Conservation (phyloP, 768 basidiomycete species). For the Lanmaoa pseudosensibilis region DNA sequence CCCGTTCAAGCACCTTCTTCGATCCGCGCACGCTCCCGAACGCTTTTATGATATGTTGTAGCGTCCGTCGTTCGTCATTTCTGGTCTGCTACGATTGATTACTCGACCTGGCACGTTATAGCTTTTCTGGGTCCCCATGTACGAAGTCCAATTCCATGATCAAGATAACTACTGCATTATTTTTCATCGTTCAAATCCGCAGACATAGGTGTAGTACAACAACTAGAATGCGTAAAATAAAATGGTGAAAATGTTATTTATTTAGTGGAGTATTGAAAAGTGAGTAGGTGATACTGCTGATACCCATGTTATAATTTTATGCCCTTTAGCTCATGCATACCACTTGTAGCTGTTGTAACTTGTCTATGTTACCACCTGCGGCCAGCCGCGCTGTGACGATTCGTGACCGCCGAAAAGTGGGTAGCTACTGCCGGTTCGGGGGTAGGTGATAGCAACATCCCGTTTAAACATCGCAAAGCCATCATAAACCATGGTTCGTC, state of each 20-base stretch:
- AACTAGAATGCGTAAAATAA: not conserved
- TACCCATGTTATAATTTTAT: too few species aligned
- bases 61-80: not conserved
- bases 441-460: not conserved
- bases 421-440: too few species aligned
- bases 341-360: too few species aligned
- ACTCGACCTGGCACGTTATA: not conserved
- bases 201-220: not conserved
- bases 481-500: not conserved
- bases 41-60: not conserved
- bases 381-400: too few species aligned
- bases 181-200: not conserved
- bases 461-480: not conserved
- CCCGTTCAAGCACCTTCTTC: not conserved
- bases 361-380: too few species aligned
- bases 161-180: not conserved
- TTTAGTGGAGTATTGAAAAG: not conserved
- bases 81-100: too few species aligned
- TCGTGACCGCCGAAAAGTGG: too few species aligned
- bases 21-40: not conserved
- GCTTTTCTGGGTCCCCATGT: too few species aligned
- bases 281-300: too few species aligned
- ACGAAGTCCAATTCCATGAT: too few species aligned
- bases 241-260: not conserved
- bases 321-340: too few species aligned